Evolutionary conservation across 1,284 basidiomycete genomes (phyloP), one percentile per base, ranked within the genome.

Genomic region (Cerrena zonata): DNA sequence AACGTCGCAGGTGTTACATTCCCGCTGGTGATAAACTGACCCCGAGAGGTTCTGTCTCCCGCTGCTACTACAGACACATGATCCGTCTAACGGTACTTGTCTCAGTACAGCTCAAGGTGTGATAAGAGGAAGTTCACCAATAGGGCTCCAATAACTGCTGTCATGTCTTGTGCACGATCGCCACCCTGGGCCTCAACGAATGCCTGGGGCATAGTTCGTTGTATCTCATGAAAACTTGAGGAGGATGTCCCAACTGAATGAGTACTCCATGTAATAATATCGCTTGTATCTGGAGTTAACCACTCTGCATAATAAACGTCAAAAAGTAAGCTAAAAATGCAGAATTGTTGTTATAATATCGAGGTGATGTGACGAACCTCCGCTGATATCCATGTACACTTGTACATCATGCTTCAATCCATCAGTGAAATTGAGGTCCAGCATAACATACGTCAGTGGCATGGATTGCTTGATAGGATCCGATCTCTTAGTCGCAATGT

Each of bases 311-410:
- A n/a, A n/a, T 22, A 10, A 27, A 7, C 26, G 45, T 5, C 25
- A n/a, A n/a, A 27, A n/a, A n/a, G n/a, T n/a, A n/a, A n/a, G n/a
- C n/a, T 7, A 15, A 34, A 12, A 23, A 34, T 34, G 7, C 15
- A 7, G 30, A 7, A 15, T 34, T 15, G n/a, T 15, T 7, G 15
- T 7, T 34, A 34, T 15, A 34, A 34, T n/a, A 34, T 26, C n/a
- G 22, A 47, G n/a, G 22, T 26, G 7, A 51, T 34, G n/a, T n/a
- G n/a, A n/a, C n/a, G n/a, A 18, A 61, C 62, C 61, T 59, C 56
- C 69, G 43, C 54, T 65, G 34, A 74, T 58, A 53, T 73, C 66
- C 19, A 66, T 62, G 56, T 71, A 69, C 23, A 67, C 47, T 50
- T 67, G 60, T 10, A 71, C 61, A 36, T 49, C 25, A 53, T 71